A percentile compares a stretch with the other conserved stretches of the same genome.
Conservation (phyloP, 2,329 filamentous ascomycete genomes). For the Balansia obtecta region DNA sequence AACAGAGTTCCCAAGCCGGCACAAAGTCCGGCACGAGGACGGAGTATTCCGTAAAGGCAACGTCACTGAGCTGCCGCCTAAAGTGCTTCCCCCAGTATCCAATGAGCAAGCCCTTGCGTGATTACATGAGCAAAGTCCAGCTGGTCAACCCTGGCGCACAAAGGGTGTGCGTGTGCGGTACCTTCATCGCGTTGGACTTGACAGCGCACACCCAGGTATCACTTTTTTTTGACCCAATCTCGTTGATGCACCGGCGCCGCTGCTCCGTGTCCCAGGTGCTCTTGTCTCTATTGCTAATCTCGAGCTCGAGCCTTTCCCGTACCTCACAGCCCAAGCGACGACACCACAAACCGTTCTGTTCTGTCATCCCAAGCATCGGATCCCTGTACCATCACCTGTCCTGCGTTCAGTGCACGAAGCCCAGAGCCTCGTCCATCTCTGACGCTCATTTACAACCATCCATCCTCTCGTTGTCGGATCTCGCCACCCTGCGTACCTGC, state of each 20-base stretch:
- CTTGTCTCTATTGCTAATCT: constrained; percentile 7
- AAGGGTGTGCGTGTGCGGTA: constrained; percentile 9
- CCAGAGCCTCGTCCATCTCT: background rate
- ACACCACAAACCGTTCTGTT: constrained; percentile 1
- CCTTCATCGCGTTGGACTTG: constrained; percentile 7
- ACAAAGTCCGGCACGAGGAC: no score
- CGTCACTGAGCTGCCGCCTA: constrained; percentile 11
- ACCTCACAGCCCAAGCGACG: constrained; percentile 12
- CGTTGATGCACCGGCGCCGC: constrained; percentile 5
- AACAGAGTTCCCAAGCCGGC: no score
- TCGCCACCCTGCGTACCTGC: constrained; percentile 3
- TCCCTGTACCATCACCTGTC: background rate
- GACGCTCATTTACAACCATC: constrained; percentile 4
- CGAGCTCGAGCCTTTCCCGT: constrained; percentile 22
- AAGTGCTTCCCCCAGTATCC: background rate
- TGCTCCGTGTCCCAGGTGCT: constrained; percentile 9
- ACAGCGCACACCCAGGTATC: constrained; percentile 9
- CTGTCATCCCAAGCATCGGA: constrained; percentile 4
- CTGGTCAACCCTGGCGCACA: background rate
- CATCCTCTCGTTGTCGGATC: background rate
- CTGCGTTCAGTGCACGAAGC: background rate
- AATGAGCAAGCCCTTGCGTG: constrained; percentile 1
- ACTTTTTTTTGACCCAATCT: constrained; percentile 6
- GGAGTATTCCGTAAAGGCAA: background rate
- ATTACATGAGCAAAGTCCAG: background rate